Conservation (phyloP, 2,329 filamentous ascomycete genomes). For the Fusarium cicatricum region DNA sequence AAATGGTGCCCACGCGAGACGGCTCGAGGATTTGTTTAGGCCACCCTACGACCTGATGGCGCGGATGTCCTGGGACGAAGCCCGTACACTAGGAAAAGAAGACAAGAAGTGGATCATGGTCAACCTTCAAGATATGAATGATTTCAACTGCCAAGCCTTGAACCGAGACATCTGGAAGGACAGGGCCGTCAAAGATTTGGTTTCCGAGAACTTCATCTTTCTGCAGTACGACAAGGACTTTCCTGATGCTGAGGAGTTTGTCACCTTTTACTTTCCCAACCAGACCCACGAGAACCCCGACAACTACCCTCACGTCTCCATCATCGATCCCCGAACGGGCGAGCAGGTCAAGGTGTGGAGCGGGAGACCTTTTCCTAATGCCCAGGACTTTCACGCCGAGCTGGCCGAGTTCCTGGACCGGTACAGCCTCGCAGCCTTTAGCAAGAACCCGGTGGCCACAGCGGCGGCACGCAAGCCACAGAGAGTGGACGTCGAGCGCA, state of each 20-base stretch:
- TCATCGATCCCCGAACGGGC: slow-evolving; percentile 93
- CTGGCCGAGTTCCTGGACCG: slow-evolving; percentile 96
- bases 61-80: slow-evolving; percentile 81
- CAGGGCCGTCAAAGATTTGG: slow-evolving; percentile 75
- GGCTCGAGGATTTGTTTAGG: slow-evolving; percentile 89
- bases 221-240: slow-evolving; percentile 93
- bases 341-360: slow-evolving; percentile 98
- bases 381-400: slow-evolving; percentile 87
- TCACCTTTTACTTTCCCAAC: slow-evolving; percentile 86
- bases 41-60: slow-evolving; percentile 93
- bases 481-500: slow-evolving; percentile 78
- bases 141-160: slow-evolving; percentile 93
- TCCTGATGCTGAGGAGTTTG: slow-evolving; percentile 77
- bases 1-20: slow-evolving; percentile 72
- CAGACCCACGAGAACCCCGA: slow-evolving; percentile 79
- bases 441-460: slow-evolving; percentile 91
- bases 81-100: slow-evolving; percentile 84
- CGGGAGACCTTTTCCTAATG: slow-evolving; percentile 77
- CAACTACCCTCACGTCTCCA: slow-evolving; percentile 94
- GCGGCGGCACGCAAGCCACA: slow-evolving; percentile 67
- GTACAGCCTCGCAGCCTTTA: slow-evolving; percentile 87
- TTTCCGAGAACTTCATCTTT: slow-evolving; percentile 94
- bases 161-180: slow-evolving; percentile 99
- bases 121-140: slow-evolving; percentile 91
- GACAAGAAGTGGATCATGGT: slow-evolving; percentile 94